phyloP scores from a whole-genome alignment of 2,329 filamentous ascomycete species.

The Cladobotryum protrusum region DNA sequence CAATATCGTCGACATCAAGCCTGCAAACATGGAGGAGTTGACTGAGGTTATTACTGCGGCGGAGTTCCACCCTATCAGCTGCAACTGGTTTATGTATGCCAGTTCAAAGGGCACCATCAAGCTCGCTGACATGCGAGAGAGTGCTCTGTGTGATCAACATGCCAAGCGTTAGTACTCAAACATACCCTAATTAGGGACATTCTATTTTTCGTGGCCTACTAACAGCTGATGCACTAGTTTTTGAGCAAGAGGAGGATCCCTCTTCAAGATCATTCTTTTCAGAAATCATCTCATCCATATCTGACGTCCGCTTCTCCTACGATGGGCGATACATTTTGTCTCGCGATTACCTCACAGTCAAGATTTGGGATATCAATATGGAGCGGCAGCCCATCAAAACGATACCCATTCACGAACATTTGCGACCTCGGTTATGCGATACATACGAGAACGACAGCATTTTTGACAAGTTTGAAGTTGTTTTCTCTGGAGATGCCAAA shows the following conservation, averaged over 20 bases:
- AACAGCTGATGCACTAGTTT: constrained; percentile 53
- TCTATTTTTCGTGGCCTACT: too few relatives aligned
- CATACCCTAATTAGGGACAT: neutral
- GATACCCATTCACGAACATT: constrained; percentile 96
- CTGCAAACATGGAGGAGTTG: constrained; percentile 98
- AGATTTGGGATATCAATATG: constrained; percentile 99
- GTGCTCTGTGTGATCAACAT: constrained; percentile 90
- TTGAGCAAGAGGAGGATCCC: constrained; percentile 97
- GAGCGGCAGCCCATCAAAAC: constrained; percentile 96
- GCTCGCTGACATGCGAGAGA: constrained; percentile 96
- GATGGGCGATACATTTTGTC: constrained; percentile 97
- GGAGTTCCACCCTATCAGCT: constrained; percentile 93
- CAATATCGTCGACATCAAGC: constrained; percentile 99
- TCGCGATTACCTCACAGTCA: constrained; percentile 95
- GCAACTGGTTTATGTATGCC: constrained; percentile 99
- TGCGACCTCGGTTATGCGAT: constrained; percentile 88
- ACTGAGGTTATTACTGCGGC: constrained; percentile 98
- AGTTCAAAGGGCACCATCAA: constrained; percentile 99
- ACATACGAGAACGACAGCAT: constrained; percentile 99
- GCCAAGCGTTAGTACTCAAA: constrained; percentile 64
- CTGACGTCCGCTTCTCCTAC: constrained; percentile 93
- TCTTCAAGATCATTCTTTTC: constrained; percentile 98
- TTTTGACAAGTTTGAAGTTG: constrained; percentile 99
- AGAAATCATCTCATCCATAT: constrained; percentile 99
- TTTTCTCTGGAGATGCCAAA: constrained; percentile 96